These are phyloP conservation scores for Sutorius eximius DNA, from an alignment of 1,284 basidiomycete species.

Conservation along the genomic window DNA sequence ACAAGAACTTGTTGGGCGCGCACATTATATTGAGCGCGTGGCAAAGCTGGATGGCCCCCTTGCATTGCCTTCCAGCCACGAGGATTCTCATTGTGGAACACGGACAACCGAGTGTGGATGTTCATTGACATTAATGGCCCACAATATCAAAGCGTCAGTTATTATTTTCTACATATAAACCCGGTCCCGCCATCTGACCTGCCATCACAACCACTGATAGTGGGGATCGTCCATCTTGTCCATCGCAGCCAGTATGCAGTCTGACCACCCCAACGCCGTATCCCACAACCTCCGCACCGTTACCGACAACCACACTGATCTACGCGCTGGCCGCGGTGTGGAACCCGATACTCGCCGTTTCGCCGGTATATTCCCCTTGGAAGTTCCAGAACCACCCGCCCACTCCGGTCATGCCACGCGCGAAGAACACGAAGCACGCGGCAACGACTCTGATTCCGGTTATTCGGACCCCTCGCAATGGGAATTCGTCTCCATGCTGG, in stretches of 20 bases:
- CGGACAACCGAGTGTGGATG: slow-evolving; percentile 25
- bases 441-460: slow-evolving; percentile 1
- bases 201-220: slow-evolving; percentile 7
- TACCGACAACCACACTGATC: slow-evolving; percentile 1
- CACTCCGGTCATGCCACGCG: slow-evolving; percentile 7
- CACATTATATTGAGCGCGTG: neutral
- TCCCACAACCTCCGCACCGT: slow-evolving; percentile 5
- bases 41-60: slow-evolving; percentile 2
- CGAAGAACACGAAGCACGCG: slow-evolving; percentile 7
- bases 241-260: slow-evolving; percentile 13
- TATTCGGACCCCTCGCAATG: slow-evolving; percentile 9
- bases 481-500: slow-evolving; percentile 6
- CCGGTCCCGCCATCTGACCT: neutral
- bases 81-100: slow-evolving; percentile 18
- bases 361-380: slow-evolving; percentile 20
- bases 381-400: slow-evolving; percentile 6
- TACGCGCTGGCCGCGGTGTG: neutral
- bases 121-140: slow-evolving; percentile 7
- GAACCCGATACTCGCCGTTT: slow-evolving; percentile 32
- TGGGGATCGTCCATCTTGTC: neutral
- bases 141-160: slow-evolving; percentile 29
- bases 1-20: neutral
- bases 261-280: slow-evolving; percentile 1
- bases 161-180: slow-evolving; percentile 22
- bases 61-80: slow-evolving; percentile 18